A percentile compares a stretch with the other conserved stretches of the same genome.
These are phyloP conservation scores for Botrytis tulipae DNA, from an alignment of 2,329 filamentous ascomycete genomes.

Conservation along the genomic window DNA sequence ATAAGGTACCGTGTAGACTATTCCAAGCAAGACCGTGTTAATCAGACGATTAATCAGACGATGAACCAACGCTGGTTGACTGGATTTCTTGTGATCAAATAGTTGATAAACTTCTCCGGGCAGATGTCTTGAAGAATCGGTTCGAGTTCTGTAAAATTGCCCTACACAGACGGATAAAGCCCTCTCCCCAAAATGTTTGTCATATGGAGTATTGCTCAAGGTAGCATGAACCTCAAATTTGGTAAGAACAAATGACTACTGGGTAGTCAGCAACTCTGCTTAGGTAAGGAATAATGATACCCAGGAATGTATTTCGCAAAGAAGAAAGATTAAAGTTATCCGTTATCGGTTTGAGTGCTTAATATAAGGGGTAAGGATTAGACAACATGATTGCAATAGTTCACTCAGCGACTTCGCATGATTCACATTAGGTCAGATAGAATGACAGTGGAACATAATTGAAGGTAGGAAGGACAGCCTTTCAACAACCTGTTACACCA, in stretches of 20 bases:
- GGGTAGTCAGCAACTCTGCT: neutral
- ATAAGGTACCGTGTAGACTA: neutral
- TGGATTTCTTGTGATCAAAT: neutral
- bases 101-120: neutral
- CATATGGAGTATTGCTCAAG: neutral
- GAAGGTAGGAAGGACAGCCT: neutral
- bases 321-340: neutral
- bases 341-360: neutral
- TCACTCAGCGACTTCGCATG: neutral
- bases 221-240: neutral
- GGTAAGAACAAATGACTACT: neutral
- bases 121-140: neutral
- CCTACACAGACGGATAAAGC: neutral
- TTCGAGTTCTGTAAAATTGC: neutral
- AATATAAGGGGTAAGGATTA: neutral
- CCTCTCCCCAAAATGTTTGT: neutral
- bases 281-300: neutral
- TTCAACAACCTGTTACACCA: neutral
- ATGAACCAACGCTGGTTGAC: neutral
- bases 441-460: neutral
- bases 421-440: neutral
- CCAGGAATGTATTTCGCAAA: neutral
- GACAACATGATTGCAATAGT: neutral
- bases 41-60: neutral
- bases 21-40: neutral